These are phyloP conservation scores for Chlorella vulgaris DNA, from an alignment of 139 green algal genomes.

Conservation along the genomic window DNA sequence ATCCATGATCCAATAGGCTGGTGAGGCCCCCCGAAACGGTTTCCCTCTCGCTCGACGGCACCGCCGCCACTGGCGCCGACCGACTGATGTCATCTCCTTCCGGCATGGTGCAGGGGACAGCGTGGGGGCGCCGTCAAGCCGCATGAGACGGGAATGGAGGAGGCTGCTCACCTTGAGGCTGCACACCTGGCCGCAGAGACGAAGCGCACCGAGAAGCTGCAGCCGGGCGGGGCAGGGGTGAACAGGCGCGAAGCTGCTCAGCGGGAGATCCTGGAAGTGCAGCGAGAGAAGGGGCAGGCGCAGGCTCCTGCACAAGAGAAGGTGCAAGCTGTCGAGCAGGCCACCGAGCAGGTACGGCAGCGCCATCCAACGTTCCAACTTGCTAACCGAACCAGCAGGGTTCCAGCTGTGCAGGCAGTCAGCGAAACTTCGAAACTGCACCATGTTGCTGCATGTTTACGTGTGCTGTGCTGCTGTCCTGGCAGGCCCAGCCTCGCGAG, in stretches of 20 bases:
- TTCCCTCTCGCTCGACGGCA: no score
- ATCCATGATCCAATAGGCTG: slow-evolving; percentile 1
- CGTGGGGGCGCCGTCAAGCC: not conserved
- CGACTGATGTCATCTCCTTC: not conserved
- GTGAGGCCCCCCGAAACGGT: not conserved
- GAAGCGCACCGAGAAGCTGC: not conserved
- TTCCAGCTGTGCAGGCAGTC: no score
- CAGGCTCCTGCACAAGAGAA: not conserved
- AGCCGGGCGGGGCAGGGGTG: not conserved
- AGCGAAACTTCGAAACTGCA: no score
- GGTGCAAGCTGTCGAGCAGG: not conserved
- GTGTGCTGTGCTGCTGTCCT: no score
- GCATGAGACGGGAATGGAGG: not conserved
- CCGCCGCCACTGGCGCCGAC: not conserved
- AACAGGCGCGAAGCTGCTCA: not conserved
- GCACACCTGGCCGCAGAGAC: not conserved
- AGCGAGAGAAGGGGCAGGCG: not conserved
- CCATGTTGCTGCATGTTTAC: no score
- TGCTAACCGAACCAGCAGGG: no score
- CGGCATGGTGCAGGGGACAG: slow-evolving; percentile 2
- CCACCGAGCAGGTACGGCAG: no score
- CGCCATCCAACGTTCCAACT: no score
- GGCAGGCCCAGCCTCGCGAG: not conserved
- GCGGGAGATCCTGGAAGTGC: slow-evolving; percentile 3
- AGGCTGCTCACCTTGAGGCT: not conserved